A percentile compares a stretch with the other conserved stretches of the same genome.
Conservation (phyloP, 805 yeast species). For the Saturnispora serradocipensis region DNA sequence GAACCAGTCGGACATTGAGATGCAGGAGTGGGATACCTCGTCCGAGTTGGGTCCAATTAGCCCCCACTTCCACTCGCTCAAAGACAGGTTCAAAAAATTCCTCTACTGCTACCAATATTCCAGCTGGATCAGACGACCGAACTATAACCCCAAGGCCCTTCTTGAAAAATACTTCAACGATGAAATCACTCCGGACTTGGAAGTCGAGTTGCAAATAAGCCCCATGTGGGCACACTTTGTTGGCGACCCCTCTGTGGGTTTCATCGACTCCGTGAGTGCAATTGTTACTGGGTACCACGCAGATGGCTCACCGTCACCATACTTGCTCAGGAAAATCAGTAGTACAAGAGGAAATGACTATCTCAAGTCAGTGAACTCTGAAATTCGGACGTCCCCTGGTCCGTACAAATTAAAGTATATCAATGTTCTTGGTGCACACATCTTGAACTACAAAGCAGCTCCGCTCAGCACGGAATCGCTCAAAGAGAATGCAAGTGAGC, state of each 20-base stretch:
- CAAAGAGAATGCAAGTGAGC: background rate
- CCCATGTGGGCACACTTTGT: background rate
- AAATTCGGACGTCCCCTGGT: background rate
- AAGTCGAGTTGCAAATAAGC: background rate
- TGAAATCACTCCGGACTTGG: background rate
- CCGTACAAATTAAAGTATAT: background rate
- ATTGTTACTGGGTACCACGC: conserved; percentile 1
- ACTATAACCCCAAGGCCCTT: background rate
- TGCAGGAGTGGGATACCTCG: background rate
- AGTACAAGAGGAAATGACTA: background rate
- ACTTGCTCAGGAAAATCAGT: background rate
- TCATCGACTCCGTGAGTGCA: background rate
- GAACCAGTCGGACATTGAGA: background rate
- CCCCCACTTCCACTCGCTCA: background rate
- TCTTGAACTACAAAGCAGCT: background rate
- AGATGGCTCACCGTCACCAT: background rate
- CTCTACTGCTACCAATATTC: background rate
- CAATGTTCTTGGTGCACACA: background rate
- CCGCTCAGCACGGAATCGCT: background rate
- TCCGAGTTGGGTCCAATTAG: background rate
- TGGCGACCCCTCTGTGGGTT: background rate
- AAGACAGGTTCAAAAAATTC: background rate
- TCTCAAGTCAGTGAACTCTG: background rate
- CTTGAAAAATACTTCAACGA: background rate
- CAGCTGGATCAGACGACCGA: background rate